These are phyloP conservation scores for Fusarium annulatum DNA, from an alignment of 2,329 filamentous ascomycete species.

Conservation along the genomic window DNA sequence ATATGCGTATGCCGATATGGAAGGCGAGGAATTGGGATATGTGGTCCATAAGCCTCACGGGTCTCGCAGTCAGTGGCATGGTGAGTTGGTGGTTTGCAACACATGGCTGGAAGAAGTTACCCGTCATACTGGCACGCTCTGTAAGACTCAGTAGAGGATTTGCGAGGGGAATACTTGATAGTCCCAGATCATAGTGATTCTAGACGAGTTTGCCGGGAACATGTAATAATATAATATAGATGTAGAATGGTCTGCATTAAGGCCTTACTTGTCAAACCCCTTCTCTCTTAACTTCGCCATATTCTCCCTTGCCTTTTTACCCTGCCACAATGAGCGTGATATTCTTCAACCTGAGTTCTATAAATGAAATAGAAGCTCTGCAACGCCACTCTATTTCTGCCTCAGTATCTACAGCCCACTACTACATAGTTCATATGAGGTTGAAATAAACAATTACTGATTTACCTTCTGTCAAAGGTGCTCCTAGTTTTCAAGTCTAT, in stretches of 20 bases:
- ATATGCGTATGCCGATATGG: slow-evolving; percentile 54
- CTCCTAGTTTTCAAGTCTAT: not conserved
- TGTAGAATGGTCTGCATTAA: not conserved
- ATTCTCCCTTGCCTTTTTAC: not conserved
- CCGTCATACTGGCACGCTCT: slow-evolving; percentile 7
- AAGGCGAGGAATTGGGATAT: slow-evolving; percentile 55
- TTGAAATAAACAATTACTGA: not conserved
- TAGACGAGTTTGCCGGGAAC: not conserved
- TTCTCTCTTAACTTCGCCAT: not conserved
- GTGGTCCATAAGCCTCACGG: slow-evolving; percentile 36
- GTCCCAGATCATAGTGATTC: not conserved
- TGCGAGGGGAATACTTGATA: not conserved
- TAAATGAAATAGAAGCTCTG: not conserved
- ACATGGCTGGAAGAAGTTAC: slow-evolving; percentile 28
- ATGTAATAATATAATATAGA: not conserved
- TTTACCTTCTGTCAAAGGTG: not conserved
- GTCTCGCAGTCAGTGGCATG: slow-evolving; percentile 8
- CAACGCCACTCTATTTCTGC: not conserved
- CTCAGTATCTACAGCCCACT: not conserved
- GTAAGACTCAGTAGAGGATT: not conserved
- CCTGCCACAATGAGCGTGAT: not conserved
- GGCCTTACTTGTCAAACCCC: not conserved
- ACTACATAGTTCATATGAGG: not conserved
- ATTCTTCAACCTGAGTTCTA: not conserved
- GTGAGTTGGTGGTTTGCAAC: slow-evolving; percentile 37